A percentile compares a stretch with the other conserved stretches of the same genome.
Conservation (phyloP, 2,329 filamentous ascomycete genomes). For the Ophiostoma sp. region DNA sequence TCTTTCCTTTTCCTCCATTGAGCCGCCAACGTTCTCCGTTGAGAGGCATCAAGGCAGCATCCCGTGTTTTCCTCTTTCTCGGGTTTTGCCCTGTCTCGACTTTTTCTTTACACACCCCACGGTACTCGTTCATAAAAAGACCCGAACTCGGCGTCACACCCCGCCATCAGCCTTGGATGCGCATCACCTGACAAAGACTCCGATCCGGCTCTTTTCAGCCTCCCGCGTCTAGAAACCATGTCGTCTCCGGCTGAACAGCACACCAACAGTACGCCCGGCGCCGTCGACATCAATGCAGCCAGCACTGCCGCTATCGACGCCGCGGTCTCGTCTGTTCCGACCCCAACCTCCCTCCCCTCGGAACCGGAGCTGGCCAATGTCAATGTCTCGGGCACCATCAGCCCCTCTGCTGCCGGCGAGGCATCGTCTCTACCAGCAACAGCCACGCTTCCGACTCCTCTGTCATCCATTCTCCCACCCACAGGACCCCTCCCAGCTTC, state of each 20-base stretch:
- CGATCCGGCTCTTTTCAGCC: neutral
- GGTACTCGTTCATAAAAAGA: neutral
- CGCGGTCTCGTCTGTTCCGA: neutral
- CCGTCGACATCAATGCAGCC: neutral
- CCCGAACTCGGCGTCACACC: neutral
- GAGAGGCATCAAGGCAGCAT: neutral
- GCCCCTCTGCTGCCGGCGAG: neutral
- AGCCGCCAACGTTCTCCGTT: neutral
- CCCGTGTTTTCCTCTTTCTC: neutral
- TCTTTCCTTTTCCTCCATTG: neutral
- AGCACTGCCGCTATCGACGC: neutral
- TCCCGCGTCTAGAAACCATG: neutral
- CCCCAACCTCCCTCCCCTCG: neutral
- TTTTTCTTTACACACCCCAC: neutral
- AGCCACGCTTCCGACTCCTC: neutral
- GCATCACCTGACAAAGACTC: neutral
- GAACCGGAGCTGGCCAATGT: neutral
- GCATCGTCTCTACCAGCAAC: neutral
- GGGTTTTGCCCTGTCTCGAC: neutral
- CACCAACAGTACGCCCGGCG: neutral
- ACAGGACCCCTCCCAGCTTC: conserved; percentile 11
- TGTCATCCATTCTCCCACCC: conserved; percentile 13
- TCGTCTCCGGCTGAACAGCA: neutral
- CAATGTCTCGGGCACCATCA: conserved; percentile 23
- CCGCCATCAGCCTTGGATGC: neutral